Evolutionary conservation across 2,329 filamentous ascomycete species (phyloP), one percentile per base, ranked within the genome.

Genomic region (Colletotrichum chrysophilum): DNA sequence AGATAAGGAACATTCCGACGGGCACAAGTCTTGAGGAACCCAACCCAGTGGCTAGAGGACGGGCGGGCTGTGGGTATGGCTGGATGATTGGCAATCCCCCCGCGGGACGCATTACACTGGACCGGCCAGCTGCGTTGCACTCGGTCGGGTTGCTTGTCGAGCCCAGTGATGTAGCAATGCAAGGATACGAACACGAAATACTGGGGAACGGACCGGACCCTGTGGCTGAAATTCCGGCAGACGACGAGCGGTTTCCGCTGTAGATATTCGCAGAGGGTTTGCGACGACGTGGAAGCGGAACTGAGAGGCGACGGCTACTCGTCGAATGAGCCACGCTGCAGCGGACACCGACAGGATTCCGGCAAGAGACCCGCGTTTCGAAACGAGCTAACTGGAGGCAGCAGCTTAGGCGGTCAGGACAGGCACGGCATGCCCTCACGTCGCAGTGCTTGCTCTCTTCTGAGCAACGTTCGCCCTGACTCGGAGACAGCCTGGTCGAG

Each of bases 161-260:
- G 70, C 30, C 36, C 56, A 60, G 52, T 36, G 70, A 60, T 74
- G n/a, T 64, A 32, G 64, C 73, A 36, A 38, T 74, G 28, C 48
- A 32, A 60, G 55, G 56, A 69, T 76, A 76, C 74, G 74, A 76
- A 74, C 74, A 76, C 74, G 74, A 76, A 74, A 69, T 18, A 48
- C 10, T 60, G 64, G 70, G 48, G 64, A 32, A 32, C 56, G 13
- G 43, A 52, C 43, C 8, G n/a, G 58, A 28, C 21, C 67, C 34
- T 65, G 58, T 71, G 68, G 68, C 68, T 71, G 68, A 43, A 18
- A 43, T 43, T 64, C 34, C 32, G 61, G 43, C 43, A 62, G 21
- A 16, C 24, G 21, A 64, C 16, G 26, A 66, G 18, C 24, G 62
- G 18, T 66, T 28, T 9, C 36, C 34, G 61, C 32, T 21, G n/a